These are phyloP conservation scores for Vigna reflexopilosa DNA, from an alignment of 306 rosid species.

Conservation along the genomic window DNA sequence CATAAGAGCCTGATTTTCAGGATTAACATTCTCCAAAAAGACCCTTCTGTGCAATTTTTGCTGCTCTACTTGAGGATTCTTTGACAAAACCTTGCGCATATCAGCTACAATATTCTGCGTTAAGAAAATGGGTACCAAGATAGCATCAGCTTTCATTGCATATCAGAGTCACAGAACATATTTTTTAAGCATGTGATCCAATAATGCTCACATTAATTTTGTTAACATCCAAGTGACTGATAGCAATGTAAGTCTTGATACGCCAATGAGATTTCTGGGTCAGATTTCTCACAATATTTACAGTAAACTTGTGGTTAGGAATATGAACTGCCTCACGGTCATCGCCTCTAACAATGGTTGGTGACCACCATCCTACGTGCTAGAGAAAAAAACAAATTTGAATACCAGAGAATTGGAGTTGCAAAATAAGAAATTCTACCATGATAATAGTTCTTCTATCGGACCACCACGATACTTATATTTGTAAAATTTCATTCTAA, in stretches of 20 bases:
- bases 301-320: constrained; percentile 98
- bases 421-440: constrained; percentile 36
- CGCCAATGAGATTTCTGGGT: constrained; percentile 99
- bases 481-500: not conserved
- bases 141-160: constrained; percentile 35
- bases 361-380: constrained; percentile 99
- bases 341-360: constrained; percentile 96
- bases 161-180: constrained; percentile 38
- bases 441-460: constrained; percentile 24
- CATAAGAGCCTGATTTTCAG: constrained; percentile 93
- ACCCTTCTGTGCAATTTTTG: constrained; percentile 98
- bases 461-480: constrained; percentile 20
- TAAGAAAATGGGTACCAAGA: constrained; percentile 18
- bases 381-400: constrained; percentile 45
- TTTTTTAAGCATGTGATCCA: constrained; percentile 37
- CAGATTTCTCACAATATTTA: constrained; percentile 93
- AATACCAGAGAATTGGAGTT: constrained; percentile 24
- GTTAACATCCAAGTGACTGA: constrained; percentile 94
- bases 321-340: constrained; percentile 99
- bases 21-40: constrained; percentile 74
- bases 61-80: constrained; percentile 98
- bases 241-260: constrained; percentile 85
- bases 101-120: constrained; percentile 90
- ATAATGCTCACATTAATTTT: constrained; percentile 87
- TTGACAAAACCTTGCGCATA: constrained; percentile 98